A percentile compares a stretch with the other conserved stretches of the same genome.
phyloP scores from a whole-genome alignment of 2,329 filamentous ascomycete species.

The Colletotrichum camelliae region DNA sequence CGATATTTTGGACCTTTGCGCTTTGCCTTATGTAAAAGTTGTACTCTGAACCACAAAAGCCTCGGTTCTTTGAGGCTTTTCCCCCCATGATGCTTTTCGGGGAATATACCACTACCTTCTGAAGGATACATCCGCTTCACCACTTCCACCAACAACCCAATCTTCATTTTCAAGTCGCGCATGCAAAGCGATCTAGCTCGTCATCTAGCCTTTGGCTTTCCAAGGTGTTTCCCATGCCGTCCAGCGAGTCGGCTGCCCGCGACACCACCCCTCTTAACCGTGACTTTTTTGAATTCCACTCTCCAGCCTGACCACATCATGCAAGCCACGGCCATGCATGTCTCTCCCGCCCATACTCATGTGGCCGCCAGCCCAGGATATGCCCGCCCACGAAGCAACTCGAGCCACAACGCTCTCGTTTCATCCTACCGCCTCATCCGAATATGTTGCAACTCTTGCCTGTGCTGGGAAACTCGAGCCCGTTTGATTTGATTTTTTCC shows the following conservation, averaged over 20 bases:
- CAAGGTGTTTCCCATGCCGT: not conserved
- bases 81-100: not conserved
- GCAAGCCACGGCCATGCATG: constrained; percentile 7
- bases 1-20: not conserved
- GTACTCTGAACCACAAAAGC: not conserved
- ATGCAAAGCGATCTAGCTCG: not conserved
- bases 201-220: not conserved
- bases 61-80: not conserved
- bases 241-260: not conserved
- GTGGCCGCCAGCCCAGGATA: not conserved
- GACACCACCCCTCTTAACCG: not conserved
- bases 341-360: not conserved
- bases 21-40: not conserved
- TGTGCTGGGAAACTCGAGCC: not conserved
- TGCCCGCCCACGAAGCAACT: not conserved
- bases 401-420: not conserved
- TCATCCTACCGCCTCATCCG: not conserved
- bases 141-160: not conserved
- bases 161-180: not conserved
- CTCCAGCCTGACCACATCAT: constrained; percentile 13
- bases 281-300: not conserved
- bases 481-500: not conserved
- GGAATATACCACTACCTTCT: not conserved
- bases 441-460: not conserved
- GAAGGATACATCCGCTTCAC: no score